phyloP scores from a whole-genome alignment of 2,329 filamentous ascomycete genomes.

The Blastomyces parvus region DNA sequence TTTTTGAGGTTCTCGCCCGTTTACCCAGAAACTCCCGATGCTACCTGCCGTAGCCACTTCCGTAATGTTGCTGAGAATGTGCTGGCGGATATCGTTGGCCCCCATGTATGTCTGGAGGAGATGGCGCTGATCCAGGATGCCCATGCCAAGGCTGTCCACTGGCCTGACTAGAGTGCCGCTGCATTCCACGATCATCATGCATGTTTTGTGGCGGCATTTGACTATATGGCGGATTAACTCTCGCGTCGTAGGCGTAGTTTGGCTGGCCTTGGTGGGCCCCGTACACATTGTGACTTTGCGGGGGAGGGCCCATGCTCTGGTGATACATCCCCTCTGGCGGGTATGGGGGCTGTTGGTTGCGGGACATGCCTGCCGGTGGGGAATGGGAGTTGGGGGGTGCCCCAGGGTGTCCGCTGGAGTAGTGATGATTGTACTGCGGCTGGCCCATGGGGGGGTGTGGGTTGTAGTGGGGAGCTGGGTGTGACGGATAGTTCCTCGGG shows the following conservation, averaged over 20 bases:
- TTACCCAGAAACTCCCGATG: neutral
- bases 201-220: neutral
- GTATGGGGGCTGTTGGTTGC: neutral
- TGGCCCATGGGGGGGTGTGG: neutral
- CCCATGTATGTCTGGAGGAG: neutral
- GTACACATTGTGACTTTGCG: neutral
- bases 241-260: neutral
- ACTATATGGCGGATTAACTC: neutral
- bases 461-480: conserved; percentile 7
- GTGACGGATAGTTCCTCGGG: conserved; percentile 9
- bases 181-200: neutral
- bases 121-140: neutral
- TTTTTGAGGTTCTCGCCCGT: neutral
- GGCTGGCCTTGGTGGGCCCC: neutral
- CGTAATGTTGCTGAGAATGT: conserved; percentile 12
- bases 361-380: neutral
- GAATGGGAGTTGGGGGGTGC: neutral
- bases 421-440: neutral
- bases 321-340: conserved; percentile 6
- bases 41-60: conserved; percentile 13
- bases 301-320: conserved; percentile 3
- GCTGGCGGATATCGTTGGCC: neutral
- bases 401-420: neutral
- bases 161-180: neutral
- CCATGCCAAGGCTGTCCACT: neutral